Evolutionary conservation across 2,329 filamentous ascomycete species (phyloP), one percentile per base, ranked within the genome.

Genomic region (Colletotrichum tamarilloi): DNA sequence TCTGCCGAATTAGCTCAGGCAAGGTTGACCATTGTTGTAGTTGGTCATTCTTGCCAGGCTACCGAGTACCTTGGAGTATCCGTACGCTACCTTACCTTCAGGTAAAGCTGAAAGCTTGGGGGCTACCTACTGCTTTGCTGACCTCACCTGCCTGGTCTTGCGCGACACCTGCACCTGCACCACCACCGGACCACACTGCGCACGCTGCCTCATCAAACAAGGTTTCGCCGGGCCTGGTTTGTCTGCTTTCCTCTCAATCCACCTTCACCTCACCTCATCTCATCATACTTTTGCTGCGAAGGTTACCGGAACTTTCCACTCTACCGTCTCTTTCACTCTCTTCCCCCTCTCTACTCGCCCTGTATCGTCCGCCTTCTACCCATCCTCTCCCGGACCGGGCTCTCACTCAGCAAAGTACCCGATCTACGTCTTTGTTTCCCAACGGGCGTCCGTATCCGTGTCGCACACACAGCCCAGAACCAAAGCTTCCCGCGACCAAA

Each of bases 161-260:
- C 66, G 66, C 59, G 49, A 63, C 46, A n/a, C 19, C 42, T 49
- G 42, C 38, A 42, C 22, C 38, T 49, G 59, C 59, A 49, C 12
- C 24, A 42, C 42, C 59, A 28, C n/a, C 32, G 35, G 19, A 26
- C 60, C 42, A 42, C 42, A 30, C 58, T 12, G 59, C 38, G 22
- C 5, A 6, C 52, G 26, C 60, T 42, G 62, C 67, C 56, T 73
- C 67, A 53, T 57, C 67, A 73, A 73, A 73, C 71, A 73, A 73
- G 67, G 71, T 73, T 73, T 66, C 55, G 62, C 63, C 67, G 55
- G 71, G 71, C 60, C 57, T 70, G 42, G 63, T 35, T 57, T 58
- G 8, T 22, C n/a, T 46, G 52, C 46, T 22, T 60, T 46, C 9
- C 52, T 56, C 32, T 16, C 52, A 24, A 53, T 53, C 32, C 62